Conservation (phyloP, 164 flowering plant genomes). For the Hamamelis virginiana region DNA sequence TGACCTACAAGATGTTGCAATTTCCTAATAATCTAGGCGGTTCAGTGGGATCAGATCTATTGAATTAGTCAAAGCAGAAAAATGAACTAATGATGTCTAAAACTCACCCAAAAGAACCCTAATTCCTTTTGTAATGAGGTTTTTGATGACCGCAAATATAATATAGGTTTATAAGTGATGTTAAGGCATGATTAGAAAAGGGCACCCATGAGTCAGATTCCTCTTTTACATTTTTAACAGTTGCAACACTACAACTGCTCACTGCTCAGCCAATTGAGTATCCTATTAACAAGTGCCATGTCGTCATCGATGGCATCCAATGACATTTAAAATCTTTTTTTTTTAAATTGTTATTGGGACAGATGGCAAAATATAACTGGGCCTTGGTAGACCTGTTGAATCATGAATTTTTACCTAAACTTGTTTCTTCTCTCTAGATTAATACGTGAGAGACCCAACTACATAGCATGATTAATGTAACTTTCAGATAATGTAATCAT, state of each 20-base stretch:
- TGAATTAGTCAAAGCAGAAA: background rate
- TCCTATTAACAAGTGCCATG: background rate
- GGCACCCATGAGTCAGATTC: background rate
- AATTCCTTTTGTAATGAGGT: no score
- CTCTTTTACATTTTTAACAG: background rate
- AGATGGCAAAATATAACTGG: background rate
- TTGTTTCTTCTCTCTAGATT: background rate
- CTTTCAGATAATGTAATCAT: background rate
- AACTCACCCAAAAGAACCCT: background rate
- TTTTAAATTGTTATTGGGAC: background rate
- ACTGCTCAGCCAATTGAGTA: no score
- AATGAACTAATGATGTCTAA: background rate
- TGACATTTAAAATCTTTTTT: background rate
- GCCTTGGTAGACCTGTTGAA: background rate
- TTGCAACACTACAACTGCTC: no score
- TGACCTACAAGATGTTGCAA: no score
- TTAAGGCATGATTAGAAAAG: conserved; percentile 1
- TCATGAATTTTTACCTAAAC: background rate
- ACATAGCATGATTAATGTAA: background rate
- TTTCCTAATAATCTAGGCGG: no score
- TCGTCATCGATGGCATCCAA: background rate
- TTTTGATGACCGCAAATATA: background rate
- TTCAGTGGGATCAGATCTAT: background rate
- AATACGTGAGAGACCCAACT: background rate
- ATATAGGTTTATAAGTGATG: background rate